Evolutionary conservation across 2,329 filamentous ascomycete species (phyloP), one percentile per base, ranked within the genome.

Genomic region (Ceratocystis albifundus): DNA sequence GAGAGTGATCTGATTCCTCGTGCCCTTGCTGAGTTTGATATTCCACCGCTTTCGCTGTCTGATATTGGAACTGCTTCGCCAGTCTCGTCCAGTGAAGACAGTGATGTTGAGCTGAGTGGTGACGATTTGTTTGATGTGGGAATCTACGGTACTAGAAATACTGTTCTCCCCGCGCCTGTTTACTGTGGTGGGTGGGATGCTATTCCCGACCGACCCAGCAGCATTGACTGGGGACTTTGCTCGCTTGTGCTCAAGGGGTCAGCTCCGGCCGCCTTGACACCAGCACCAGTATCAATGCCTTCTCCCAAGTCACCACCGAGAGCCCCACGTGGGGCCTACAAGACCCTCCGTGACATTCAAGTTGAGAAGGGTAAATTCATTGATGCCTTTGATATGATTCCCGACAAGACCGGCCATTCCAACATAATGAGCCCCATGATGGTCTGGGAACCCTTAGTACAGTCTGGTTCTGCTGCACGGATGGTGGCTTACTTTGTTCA

Each of bases 331-430:
- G 25, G 22, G 10, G 15, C 45, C 15, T 25, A 32, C 30, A 22
- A 63, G 25, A 65, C 63, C 2, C 22, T 65, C 4, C 63, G 30
- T 20, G 63, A 65, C 8, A 41, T 65, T n/a, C 63, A 65, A 41
- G n/a, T 65, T 20, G 22, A 22, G 12, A n/a, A n/a, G 6, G 48
- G 48, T 32, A 57, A 28, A 25, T 65, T 41, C 50, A 44, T 65
- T 22, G 63, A 65, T 12, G 50, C 46, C 20, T 65, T 55, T 20
- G 48, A 45, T 3, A 55, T 36, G 45, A 55, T 65, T 30, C 30
- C 63, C 8, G 63, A 65, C 30, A 55, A 57, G n/a, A 65, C 46
- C 12, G 63, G 63, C n/a, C 63, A 65, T 25, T 41, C 63, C 63
- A 65, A 65, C 20, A 36, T 25, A 5, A 41, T 55, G 32, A 48